phyloP scores from a whole-genome alignment of 495 filamentous ascomycete species.

The Parathielavia appendiculata region DNA sequence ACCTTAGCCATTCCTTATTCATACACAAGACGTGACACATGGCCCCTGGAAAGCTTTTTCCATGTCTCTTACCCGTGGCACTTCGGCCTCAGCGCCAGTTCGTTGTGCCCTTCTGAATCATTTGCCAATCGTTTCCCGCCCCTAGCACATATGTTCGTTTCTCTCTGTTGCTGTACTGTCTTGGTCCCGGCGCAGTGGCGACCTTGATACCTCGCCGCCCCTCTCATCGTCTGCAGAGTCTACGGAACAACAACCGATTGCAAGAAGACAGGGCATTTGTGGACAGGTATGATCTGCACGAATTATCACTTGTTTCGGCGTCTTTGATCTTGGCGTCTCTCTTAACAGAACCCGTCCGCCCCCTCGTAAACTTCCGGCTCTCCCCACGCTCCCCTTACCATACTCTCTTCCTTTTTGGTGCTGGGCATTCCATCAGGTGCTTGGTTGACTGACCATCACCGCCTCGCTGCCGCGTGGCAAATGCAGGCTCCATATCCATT shows the following conservation, averaged over 20 bases:
- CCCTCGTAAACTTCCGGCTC: slow-evolving; percentile 34
- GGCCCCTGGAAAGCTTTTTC: slow-evolving; percentile 24
- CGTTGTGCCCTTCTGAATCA: slow-evolving; percentile 19
- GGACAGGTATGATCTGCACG: slow-evolving; percentile 49
- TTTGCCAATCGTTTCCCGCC: slow-evolving; percentile 18
- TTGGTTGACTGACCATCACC: slow-evolving; percentile 40
- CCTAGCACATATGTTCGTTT: neutral
- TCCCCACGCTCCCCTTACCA: slow-evolving; percentile 27
- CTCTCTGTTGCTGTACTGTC: slow-evolving; percentile 11
- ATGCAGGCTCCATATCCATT: slow-evolving; percentile 43
- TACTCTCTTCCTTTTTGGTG: slow-evolving; percentile 31
- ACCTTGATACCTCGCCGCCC: neutral
- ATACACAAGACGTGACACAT: slow-evolving; percentile 9
- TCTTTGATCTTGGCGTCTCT: slow-evolving; percentile 38
- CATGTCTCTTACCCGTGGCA: slow-evolving; percentile 10
- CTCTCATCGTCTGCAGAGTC: slow-evolving; percentile 11
- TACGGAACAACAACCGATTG: slow-evolving; percentile 30
- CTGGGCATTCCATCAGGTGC: slow-evolving; percentile 34
- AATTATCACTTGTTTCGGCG: slow-evolving; percentile 42
- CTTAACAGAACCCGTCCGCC: slow-evolving; percentile 45
- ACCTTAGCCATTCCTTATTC: slow-evolving; percentile 7
- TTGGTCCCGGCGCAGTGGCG: slow-evolving; percentile 1
- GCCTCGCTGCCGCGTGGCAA: slow-evolving; percentile 34
- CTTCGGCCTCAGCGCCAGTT: neutral
- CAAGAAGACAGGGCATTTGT: slow-evolving; percentile 43